phyloP scores from a whole-genome alignment of 352 stramenopile genomes.

The Pythium coloratum region DNA sequence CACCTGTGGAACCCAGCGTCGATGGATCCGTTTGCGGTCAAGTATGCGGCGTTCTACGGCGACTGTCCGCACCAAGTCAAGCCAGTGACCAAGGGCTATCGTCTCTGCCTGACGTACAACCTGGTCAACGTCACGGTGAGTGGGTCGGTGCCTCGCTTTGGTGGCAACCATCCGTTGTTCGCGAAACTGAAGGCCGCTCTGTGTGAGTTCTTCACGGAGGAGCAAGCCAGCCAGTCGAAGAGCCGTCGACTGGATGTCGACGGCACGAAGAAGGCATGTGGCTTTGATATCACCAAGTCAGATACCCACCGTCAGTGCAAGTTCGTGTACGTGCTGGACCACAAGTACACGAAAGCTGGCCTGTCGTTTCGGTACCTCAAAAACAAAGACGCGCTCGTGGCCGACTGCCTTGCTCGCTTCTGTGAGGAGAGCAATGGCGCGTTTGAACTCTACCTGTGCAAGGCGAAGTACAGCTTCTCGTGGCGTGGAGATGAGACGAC shows the following conservation, averaged over 20 bases:
- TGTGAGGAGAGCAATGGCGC: slow-evolving; percentile 14
- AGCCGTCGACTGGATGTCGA: no score
- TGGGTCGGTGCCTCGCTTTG: background rate
- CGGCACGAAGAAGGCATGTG: no score
- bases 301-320: background rate
- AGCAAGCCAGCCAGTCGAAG: no score
- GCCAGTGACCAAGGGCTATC: slow-evolving; percentile 17
- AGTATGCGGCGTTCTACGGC: slow-evolving; percentile 26
- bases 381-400: slow-evolving; percentile 16
- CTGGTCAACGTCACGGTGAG: slow-evolving; percentile 1
- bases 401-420: slow-evolving; percentile 8
- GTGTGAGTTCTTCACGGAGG: background rate
- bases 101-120: slow-evolving; percentile 26
- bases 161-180: slow-evolving; percentile 2
- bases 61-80: slow-evolving; percentile 26
- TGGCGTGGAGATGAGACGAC: slow-evolving; percentile 7
- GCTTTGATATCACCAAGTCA: background rate
- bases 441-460: slow-evolving; percentile 12
- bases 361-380: slow-evolving; percentile 20
- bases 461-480: slow-evolving; percentile 7
- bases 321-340: slow-evolving; percentile 15
- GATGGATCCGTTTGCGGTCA: slow-evolving; percentile 14
- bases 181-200: slow-evolving; percentile 5
- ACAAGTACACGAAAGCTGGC: slow-evolving; percentile 20
- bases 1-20: slow-evolving; percentile 10